Conservation (phyloP, 2,329 filamentous ascomycete genomes). For the Diaporthe sp. region DNA sequence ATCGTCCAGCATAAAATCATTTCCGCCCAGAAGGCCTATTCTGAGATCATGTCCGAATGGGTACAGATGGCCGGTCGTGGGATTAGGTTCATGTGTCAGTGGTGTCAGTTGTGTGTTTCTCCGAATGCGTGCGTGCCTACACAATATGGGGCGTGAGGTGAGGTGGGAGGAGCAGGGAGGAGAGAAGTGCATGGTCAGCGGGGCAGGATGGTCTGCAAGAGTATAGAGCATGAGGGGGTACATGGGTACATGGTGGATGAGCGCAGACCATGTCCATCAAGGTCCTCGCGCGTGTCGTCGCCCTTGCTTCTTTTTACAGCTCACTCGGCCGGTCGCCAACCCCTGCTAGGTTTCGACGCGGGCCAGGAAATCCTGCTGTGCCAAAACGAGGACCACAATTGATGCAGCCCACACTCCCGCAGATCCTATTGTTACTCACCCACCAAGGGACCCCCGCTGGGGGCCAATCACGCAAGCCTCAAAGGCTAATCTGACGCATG, state of each 20-base stretch:
- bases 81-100: not conserved
- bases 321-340: conserved; percentile 2
- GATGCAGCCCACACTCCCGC: conserved; percentile 14
- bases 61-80: not conserved
- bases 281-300: conserved; percentile 5
- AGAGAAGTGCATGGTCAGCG: not conserved
- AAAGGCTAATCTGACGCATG: conserved; percentile 21
- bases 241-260: not conserved
- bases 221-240: not conserved
- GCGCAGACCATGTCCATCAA: conserved; percentile 22
- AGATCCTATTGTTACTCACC: conserved; percentile 1
- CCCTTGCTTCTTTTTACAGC: conserved; percentile 9
- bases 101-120: conserved; percentile 2
- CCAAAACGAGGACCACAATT: conserved; percentile 8
- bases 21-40: not conserved
- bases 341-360: not conserved
- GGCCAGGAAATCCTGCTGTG: conserved; percentile 8
- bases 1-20: not conserved
- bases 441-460: not conserved
- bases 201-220: not conserved
- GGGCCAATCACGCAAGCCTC: conserved; percentile 20
- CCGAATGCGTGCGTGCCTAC: not conserved
- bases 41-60: not conserved
- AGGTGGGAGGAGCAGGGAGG: not conserved
- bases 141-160: not conserved